Evolutionary conservation across 2,329 filamentous ascomycete species (phyloP).

Genomic region (Colletotrichum lupini): DNA sequence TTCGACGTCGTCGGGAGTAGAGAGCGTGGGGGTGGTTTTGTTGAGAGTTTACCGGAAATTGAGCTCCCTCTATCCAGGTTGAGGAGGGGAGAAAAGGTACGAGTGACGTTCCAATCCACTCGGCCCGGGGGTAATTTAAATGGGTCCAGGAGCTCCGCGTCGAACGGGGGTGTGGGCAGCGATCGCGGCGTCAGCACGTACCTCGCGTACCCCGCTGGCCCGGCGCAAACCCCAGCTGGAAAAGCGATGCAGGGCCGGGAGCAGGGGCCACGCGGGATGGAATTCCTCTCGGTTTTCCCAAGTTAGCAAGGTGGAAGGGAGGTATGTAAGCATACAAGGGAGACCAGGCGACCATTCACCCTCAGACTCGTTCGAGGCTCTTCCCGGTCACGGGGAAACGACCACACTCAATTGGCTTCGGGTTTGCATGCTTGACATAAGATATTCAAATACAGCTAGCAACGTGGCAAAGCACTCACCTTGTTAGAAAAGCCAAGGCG

Average conservation of each 20-base stretch:
- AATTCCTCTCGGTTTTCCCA: background rate
- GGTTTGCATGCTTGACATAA: background rate
- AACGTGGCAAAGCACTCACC: background rate
- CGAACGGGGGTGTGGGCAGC: background rate
- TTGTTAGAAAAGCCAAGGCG: background rate
- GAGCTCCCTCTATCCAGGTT: conserved; percentile 1
- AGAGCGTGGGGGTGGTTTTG: background rate
- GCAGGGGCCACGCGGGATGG: conserved; percentile 12
- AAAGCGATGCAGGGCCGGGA: background rate
- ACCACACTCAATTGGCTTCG: background rate
- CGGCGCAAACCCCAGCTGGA: background rate
- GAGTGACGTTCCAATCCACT: conserved; percentile 16
- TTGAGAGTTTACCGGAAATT: background rate
- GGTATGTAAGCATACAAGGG: too few relatives aligned
- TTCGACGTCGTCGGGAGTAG: background rate
- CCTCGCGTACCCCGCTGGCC: background rate
- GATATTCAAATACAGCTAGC: background rate
- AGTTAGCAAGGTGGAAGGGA: too few relatives aligned
- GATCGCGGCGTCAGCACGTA: background rate
- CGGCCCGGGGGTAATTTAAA: background rate
- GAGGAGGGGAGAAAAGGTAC: background rate
- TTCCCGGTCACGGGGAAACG: background rate
- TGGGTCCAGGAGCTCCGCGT: conserved; percentile 11
- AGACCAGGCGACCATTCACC: too few relatives aligned
- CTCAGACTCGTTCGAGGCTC: background rate